Percentiles rank a stretch among this genome's conserved stretches.
These are phyloP conservation scores for Apiospora aurea DNA, from an alignment of 2,329 filamentous ascomycete species.

Conservation along the genomic window DNA sequence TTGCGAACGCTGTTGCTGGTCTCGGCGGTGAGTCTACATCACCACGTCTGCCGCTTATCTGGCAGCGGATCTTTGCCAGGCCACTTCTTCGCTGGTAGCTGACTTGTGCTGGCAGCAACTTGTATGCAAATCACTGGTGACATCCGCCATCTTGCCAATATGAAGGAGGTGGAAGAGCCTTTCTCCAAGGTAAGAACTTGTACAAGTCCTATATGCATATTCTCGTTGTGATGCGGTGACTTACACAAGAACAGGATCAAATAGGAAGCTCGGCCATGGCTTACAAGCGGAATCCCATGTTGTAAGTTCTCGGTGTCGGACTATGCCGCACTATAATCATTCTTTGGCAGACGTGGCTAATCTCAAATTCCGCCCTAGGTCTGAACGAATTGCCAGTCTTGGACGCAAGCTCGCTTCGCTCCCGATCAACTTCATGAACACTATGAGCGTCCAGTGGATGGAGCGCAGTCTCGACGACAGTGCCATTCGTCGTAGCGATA, in stretches of 20 bases:
- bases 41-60: background rate
- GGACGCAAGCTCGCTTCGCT: constrained; percentile 43
- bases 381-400: constrained; percentile 44
- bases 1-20: constrained; percentile 29
- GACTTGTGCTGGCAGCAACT: constrained; percentile 5
- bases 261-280: constrained; percentile 69
- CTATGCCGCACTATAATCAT: background rate
- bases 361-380: constrained; percentile 32
- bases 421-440: constrained; percentile 62
- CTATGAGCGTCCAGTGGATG: constrained; percentile 76
- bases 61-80: background rate
- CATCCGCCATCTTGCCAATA: constrained; percentile 72
- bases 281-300: constrained; percentile 68
- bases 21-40: constrained; percentile 20
- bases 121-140: constrained; percentile 29
- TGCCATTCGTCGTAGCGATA: constrained; percentile 70
- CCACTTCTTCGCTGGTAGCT: background rate
- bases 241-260: constrained; percentile 55
- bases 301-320: background rate
- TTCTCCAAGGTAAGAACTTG: constrained; percentile 58
- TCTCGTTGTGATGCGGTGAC: background rate
- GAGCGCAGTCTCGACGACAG: constrained; percentile 81
- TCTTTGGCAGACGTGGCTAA: background rate
- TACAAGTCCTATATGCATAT: background rate
- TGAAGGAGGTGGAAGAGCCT: constrained; percentile 85